Conservation (phyloP, 495 filamentous ascomycete species). For the Aspergillus heteromorphus region DNA sequence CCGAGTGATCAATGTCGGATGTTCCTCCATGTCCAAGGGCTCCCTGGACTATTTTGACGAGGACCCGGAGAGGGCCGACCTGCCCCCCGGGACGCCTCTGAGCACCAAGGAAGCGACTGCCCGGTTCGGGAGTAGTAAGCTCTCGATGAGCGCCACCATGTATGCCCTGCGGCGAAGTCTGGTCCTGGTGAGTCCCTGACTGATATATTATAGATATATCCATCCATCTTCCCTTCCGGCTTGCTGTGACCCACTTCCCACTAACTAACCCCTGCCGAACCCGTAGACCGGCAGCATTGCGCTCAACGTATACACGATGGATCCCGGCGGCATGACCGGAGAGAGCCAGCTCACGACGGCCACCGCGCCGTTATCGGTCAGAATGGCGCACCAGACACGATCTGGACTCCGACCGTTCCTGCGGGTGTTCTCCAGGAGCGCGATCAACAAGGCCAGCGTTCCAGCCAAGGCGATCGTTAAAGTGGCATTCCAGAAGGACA, state of each 20-base stretch:
- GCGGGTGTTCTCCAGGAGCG: slow-evolving; percentile 36
- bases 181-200: slow-evolving; percentile 32
- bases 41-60: slow-evolving; percentile 33
- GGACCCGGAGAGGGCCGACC: slow-evolving; percentile 12
- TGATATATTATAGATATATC: too few species aligned
- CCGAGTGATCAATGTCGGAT: slow-evolving; percentile 38
- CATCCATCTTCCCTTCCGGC: too few species aligned
- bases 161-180: slow-evolving; percentile 40
- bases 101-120: slow-evolving; percentile 29
- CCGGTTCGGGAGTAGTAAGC: slow-evolving; percentile 39
- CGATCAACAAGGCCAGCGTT: slow-evolving; percentile 37
- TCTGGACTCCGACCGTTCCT: slow-evolving; percentile 33
- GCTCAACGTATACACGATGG: slow-evolving; percentile 37
- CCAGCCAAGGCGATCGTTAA: slow-evolving; percentile 37
- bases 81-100: slow-evolving; percentile 21
- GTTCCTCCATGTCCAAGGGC: slow-evolving; percentile 31
- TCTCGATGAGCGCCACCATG: slow-evolving; percentile 35
- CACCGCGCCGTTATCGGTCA: slow-evolving; percentile 27
- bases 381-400: slow-evolving; percentile 33
- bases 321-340: slow-evolving; percentile 35
- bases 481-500: slow-evolving; percentile 34
- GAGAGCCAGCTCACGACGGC: slow-evolving; percentile 23
- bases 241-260: too few species aligned
- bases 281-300: slow-evolving; percentile 31
- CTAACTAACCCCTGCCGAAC: slow-evolving; percentile 4